phyloP scores from a whole-genome alignment of 2,329 filamentous ascomycete species.

The Ramichloridium luteum region DNA sequence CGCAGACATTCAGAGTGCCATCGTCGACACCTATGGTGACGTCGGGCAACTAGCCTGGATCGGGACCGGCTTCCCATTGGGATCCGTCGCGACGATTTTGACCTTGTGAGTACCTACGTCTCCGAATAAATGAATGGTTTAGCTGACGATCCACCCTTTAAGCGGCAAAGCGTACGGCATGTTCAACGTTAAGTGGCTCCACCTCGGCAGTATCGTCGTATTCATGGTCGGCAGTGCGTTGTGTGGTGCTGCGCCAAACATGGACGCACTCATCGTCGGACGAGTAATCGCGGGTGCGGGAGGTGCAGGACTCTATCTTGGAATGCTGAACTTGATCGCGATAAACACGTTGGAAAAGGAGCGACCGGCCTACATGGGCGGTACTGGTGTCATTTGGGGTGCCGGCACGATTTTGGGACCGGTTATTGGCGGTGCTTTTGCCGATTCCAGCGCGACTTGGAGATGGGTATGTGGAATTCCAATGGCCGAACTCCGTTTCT shows the following conservation, averaged over 20 bases:
- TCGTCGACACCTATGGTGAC: conserved; percentile 2
- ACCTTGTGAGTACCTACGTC: conserved; percentile 2
- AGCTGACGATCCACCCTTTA: background rate
- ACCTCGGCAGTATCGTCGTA: conserved; percentile 9
- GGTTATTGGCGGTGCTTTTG: conserved; percentile 8
- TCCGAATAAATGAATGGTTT: background rate
- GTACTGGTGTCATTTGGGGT: conserved; percentile 4
- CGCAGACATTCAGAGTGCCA: conserved; percentile 6
- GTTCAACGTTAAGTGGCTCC: conserved; percentile 6
- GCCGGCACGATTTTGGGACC: conserved; percentile 7
- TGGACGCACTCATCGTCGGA: conserved; percentile 22
- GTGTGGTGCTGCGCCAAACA: conserved; percentile 24
- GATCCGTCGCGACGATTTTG: conserved; percentile 4
- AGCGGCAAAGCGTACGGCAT: conserved; percentile 6
- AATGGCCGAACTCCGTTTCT: background rate
- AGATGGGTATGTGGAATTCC: conserved; percentile 4
- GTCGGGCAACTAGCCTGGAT: conserved; percentile 5
- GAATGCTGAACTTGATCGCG: conserved; percentile 4
- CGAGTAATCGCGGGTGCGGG: conserved; percentile 28
- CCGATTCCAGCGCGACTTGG: conserved; percentile 6
- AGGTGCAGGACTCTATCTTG: conserved; percentile 27
- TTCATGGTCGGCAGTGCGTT: conserved; percentile 21
- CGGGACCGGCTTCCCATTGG: conserved; percentile 5
- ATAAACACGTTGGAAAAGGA: conserved; percentile 8
- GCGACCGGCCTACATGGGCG: conserved; percentile 3